A percentile compares a stretch with the other conserved stretches of the same genome.
Evolutionary conservation across 345 rosid genomes (phyloP).

Genomic region (Citrus cavaleriei): DNA sequence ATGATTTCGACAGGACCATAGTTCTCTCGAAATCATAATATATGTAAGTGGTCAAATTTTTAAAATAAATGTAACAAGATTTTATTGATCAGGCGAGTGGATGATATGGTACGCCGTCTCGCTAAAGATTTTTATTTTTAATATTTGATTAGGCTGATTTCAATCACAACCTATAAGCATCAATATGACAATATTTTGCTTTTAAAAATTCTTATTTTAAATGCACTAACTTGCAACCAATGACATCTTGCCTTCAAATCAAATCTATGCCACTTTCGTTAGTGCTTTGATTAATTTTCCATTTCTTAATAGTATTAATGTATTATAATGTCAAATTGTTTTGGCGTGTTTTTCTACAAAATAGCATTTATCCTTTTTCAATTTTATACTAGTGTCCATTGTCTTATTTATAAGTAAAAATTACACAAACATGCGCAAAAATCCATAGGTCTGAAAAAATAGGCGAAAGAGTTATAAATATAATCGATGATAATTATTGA

Average conservation of each 20-base stretch:
- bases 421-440: no score
- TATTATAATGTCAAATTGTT: no score
- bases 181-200: background rate
- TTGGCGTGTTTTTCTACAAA: background rate
- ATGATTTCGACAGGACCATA: no score
- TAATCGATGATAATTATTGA: background rate
- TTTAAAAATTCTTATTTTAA: background rate
- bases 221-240: background rate
- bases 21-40: background rate
- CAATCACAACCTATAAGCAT: background rate
- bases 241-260: background rate
- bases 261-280: background rate
- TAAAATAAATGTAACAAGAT: background rate
- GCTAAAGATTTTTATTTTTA: background rate
- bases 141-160: background rate
- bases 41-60: background rate
- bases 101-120: background rate
- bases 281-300: background rate
- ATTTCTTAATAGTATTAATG: background rate
- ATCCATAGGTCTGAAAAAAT: no score
- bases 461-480: background rate
- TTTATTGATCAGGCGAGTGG: background rate
- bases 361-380: no score
- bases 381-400: no score
- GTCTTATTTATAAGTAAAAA: no score